Base-by-base conservation (phyloP, 2,329 filamentous ascomycete species). In the Arthrobotrys sphaeroides region DNA sequence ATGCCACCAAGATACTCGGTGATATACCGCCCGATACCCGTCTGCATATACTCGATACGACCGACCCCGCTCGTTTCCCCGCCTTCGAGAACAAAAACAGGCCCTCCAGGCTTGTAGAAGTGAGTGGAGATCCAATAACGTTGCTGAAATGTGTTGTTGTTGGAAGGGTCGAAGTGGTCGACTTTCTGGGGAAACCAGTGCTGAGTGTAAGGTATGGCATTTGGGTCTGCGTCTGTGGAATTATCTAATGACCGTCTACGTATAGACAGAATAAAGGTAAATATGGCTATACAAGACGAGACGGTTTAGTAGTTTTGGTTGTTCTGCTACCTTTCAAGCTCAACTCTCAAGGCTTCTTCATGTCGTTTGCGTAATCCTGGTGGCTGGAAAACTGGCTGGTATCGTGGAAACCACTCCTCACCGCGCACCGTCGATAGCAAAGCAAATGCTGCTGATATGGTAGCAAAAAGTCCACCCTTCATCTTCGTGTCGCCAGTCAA, bases 91-190 rank as follows among this genome's bases (percentile, higher is more conserved):
- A 96, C 87, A 67, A 96, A 91, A 53, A 96, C 90, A 0, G 93
- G 93, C 0, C 93, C 93, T 10, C 93, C 93, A 0, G 87, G 83
- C 80, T 89, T 86, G 83, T 96, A 96, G 83, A 91, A 86, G 47
- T 86, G 87, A 0, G 89, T 88, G 80, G 96, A 92, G 79, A 94
- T 93, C 90, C 90, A 96, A 84, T 95, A 96, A 9, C 92, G 88
- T 53, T 94, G 84, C 20, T 88, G 82, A 82, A 93, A 96, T 0
- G 83, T 87, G 24, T 82, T 89, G 78, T 90, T 88, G 51, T 55
- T 55, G 82, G 96, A 92, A 36, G 93, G 92, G 81, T 90, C 91
- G 22, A 64, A 57, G 40, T 75, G 72, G 57, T 75, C 72, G 22
- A 67, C 65, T 33, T 64, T 68, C 16, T 75, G 72, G 12, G 55